phyloP scores from a whole-genome alignment of 208 protist species.

The Acanthamoeba royreba region DNA sequence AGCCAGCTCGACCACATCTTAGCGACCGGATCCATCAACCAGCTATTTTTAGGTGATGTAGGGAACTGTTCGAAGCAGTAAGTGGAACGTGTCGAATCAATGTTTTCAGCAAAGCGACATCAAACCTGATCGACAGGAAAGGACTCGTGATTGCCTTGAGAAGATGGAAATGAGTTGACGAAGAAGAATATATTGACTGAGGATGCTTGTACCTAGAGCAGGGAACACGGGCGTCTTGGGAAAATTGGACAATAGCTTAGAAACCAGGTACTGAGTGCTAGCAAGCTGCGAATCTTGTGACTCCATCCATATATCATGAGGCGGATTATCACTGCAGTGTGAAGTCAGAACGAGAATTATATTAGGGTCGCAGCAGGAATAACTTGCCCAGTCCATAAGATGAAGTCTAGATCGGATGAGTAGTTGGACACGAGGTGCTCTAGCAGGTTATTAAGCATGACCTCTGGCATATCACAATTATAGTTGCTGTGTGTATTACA shows the following conservation, averaged over 20 bases:
- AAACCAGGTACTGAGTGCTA: neutral
- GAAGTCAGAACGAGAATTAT: no score
- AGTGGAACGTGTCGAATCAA: no score
- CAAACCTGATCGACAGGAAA: constrained; percentile 4
- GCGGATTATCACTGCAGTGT: constrained; percentile 25
- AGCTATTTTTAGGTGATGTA: neutral
- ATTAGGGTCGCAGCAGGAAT: no score
- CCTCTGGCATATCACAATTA: neutral
- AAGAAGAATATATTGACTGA: neutral
- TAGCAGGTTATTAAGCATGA: neutral
- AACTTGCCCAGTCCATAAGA: constrained; percentile 26
- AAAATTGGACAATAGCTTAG: neutral
- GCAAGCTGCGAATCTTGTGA: neutral
- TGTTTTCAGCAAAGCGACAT: no score
- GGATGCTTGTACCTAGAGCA: neutral
- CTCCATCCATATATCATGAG: constrained; percentile 21
- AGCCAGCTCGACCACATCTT: neutral
- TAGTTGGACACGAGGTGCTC: neutral
- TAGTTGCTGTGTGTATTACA: neutral
- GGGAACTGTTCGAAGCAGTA: no score
- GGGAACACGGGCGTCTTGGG: constrained; percentile 4
- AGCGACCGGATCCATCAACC: neutral
- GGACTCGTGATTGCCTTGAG: neutral
- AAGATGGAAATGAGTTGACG: neutral
- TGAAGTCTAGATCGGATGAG: neutral